Base-by-base conservation (phyloP, 169 alveolate genomes). In the Plasmodium gallinaceum region DNA sequence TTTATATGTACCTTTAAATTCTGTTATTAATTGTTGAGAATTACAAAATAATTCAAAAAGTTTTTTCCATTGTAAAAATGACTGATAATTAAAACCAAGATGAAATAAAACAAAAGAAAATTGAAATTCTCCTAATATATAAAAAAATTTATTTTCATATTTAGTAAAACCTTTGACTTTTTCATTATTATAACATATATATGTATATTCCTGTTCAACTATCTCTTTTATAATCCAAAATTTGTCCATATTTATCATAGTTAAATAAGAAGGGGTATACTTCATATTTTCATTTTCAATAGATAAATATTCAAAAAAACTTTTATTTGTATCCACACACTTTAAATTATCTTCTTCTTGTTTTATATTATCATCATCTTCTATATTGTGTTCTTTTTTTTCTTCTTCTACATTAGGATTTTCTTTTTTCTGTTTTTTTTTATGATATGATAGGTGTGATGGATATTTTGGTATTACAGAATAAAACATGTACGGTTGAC, bases 121-220 rank as follows among this genome's bases (percentile, higher is more conserved):
- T 54, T 86, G 92, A 45, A 86, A 86, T 62, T 86, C 92, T 9
- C 92, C 92, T 62, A 86, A 71, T 42, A 86, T 71, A 61, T 86
- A 86, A 64, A 86, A 86, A 69, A 86, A 75, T 52, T 86, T 86
- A 43, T 86, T 72, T 60, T 58, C 73, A 86, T 22, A 86, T 65
- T 86, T 86, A 26, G 24, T 54, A 14, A 86, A 86, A 2, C 88
- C 92, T 60, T 58, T 69, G 26, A 24, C 20, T 54, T 86, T 60
- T 60, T 86, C 87, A 72, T 86, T 72, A 64, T 71, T 54, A 71
- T 86, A 86, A 86, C 71, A 86, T 48, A 86, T 54, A 52, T 86
- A 86, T n/a, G 92, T 86, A 54, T 86, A 86, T 71, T 86, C 92
- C 58, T 86, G 92, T 74, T 71, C 68, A 60, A 86, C 71, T 69